Evolutionary conservation across 2,329 filamentous ascomycete species (phyloP).

Genomic region (Xylariaceae sp.): DNA sequence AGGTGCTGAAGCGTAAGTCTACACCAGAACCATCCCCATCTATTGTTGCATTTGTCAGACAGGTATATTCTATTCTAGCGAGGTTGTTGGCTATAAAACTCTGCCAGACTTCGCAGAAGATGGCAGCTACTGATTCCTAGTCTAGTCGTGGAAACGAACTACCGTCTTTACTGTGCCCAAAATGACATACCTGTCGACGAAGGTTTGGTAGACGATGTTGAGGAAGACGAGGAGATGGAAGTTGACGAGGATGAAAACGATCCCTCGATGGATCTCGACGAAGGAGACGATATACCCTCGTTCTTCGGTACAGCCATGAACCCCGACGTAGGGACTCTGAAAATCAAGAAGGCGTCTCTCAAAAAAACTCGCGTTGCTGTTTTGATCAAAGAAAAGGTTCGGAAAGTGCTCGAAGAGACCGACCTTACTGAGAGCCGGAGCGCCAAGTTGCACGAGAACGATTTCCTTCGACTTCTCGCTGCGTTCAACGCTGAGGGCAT

Average conservation of each 20-base stretch:
- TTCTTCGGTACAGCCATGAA: conserved; percentile 76
- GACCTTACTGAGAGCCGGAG: conserved; percentile 80
- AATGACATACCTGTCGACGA: conserved; percentile 82
- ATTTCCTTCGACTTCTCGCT: conserved; percentile 80
- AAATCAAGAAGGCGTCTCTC: conserved; percentile 65
- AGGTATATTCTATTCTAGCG: background rate
- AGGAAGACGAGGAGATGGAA: conserved; percentile 46
- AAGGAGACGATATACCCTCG: conserved; percentile 73
- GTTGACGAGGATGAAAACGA: conserved; percentile 48
- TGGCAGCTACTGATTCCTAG: conserved; percentile 64
- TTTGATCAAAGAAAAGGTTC: conserved; percentile 84
- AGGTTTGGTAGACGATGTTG: conserved; percentile 54
- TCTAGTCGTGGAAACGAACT: conserved; percentile 88
- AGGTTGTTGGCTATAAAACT: conserved; percentile 63
- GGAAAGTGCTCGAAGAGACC: conserved; percentile 83
- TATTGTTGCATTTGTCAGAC: too few species aligned
- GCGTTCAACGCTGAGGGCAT: conserved; percentile 93
- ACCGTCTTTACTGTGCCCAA: conserved; percentile 86
- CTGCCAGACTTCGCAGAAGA: background rate
- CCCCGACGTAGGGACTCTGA: conserved; percentile 48
- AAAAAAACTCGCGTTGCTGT: conserved; percentile 81
- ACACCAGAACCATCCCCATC: background rate
- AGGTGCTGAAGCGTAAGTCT: conserved; percentile 27
- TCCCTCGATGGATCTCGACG: conserved; percentile 53
- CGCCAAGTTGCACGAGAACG: conserved; percentile 88